Conservation (phyloP, 208 protist genomes). For the Acanthamoeba lugdunensis region DNA sequence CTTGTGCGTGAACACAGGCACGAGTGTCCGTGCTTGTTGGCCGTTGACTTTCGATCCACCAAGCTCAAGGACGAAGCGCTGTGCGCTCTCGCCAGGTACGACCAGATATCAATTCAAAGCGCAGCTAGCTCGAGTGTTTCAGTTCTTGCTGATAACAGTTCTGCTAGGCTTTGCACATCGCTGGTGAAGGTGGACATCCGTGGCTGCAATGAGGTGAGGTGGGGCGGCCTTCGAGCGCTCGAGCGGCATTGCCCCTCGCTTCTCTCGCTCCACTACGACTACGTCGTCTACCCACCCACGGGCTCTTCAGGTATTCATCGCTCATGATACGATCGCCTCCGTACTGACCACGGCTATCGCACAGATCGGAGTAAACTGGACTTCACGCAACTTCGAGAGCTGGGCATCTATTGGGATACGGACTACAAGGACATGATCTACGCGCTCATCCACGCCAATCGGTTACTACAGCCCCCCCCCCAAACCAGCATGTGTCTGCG, state of each 20-base stretch:
- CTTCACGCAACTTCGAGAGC: conserved; percentile 11
- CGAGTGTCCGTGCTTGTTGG: conserved; percentile 25
- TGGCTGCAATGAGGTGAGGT: conserved; percentile 7
- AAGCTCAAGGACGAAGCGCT: neutral
- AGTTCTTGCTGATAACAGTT: neutral
- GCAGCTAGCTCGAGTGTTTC: neutral
- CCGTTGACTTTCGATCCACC: neutral
- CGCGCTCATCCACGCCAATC: conserved; percentile 7
- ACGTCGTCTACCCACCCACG: conserved; percentile 13
- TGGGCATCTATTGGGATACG: conserved; percentile 11
- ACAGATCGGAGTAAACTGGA: neutral
- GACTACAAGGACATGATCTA: conserved; percentile 48
- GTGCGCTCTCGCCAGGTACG: neutral
- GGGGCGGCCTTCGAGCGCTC: conserved; percentile 17
- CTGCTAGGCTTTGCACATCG: neutral
- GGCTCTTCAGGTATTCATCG: neutral
- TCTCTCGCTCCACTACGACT: conserved; percentile 20
- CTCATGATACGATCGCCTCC: neutral
- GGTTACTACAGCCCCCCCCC: neutral
- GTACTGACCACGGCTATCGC: neutral
- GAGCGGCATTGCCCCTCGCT: conserved; percentile 13
- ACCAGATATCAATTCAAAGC: neutral
- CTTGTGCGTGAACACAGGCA: neutral
- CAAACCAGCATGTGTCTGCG: neutral
- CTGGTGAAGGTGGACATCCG: conserved; percentile 7